These are phyloP conservation scores for Cokeromyces recurvatus DNA, from an alignment of 371 early-diverging fungal genomes.

Conservation along the genomic window DNA sequence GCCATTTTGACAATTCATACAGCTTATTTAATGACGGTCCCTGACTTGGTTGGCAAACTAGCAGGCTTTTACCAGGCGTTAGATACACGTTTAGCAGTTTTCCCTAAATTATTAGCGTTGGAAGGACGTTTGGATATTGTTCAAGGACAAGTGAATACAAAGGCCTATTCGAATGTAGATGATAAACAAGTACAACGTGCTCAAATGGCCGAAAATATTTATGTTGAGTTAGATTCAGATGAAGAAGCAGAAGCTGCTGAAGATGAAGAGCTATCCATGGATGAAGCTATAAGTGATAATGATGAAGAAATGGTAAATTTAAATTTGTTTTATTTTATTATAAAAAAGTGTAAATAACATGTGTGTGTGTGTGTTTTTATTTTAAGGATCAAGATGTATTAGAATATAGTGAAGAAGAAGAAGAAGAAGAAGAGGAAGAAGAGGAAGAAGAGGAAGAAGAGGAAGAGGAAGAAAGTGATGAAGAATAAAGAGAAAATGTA, in stretches of 20 bases:
- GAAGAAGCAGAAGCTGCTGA: conserved; percentile 43
- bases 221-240: conserved; percentile 59
- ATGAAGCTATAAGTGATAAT: conserved; percentile 21
- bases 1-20: conserved; percentile 66
- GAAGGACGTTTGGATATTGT: conserved; percentile 79
- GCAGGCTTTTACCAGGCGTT: conserved; percentile 69
- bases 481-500: no score
- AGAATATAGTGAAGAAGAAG: conserved; percentile 12
- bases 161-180: conserved; percentile 39
- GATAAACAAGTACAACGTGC: conserved; percentile 27
- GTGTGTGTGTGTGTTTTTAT: neutral
- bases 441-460: no score
- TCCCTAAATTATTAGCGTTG: conserved; percentile 61
- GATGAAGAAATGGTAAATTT: no score
- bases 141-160: conserved; percentile 62
- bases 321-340: no score
- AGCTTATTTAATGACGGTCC: conserved; percentile 67
- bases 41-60: conserved; percentile 60
- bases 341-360: neutral
- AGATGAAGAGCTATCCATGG: conserved; percentile 32
- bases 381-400: conserved; percentile 5
- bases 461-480: no score
- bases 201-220: conserved; percentile 43
- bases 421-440: conserved; percentile 8
- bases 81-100: conserved; percentile 57